Base-by-base conservation (phyloP, 257 asterid genomes). In the Striga asiatica region DNA sequence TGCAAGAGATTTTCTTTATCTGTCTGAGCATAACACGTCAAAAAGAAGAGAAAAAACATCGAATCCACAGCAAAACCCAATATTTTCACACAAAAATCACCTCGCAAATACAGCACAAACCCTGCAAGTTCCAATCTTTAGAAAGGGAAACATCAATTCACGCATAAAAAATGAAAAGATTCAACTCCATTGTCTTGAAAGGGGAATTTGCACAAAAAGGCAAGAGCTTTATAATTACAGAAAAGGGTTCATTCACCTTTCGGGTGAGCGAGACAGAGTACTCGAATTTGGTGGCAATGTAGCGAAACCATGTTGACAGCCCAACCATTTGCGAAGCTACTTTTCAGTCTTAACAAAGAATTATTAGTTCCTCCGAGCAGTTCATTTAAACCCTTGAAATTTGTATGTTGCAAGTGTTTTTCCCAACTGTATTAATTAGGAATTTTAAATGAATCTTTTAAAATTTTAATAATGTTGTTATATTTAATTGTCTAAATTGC, bases 281-380 rank as follows among this genome's bases (percentile, higher is more conserved):
- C 2, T 80, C 84, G 53, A 72, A 22, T 61, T 79, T 82, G 71
- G 51, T 68, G 55, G 60, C 54, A 8, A 72, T 19, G 64, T 88
- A 88, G 28, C 97, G 95, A 23, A 77, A 39, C 86, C 88, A 66
- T 12, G 85, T 84, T 2, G 75, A 55, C 3, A 71, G 13, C 56
- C 78, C 79, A 60, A 85, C 92, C 97, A 89, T 89, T n/a, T n/a
- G n/a, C n/a, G n/a, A n/a, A n/a, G n/a, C n/a, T n/a, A n/a, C n/a
- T 43, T 28, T 18, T 12, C 23, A 54, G 48, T 2, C 14, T 23
- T n/a, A n/a, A 31, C 24, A 14, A 14, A 22, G 21, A 54, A 21
- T 43, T 39, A n/a, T n/a, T n/a, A n/a, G n/a, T n/a, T n/a, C n/a
- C n/a, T n/a, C n/a, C n/a, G n/a, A n/a, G n/a, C n/a, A n/a, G n/a